Evolutionary conservation across 192 early-diverging fungal species (phyloP).

Genomic region (Coemansia sp.): DNA sequence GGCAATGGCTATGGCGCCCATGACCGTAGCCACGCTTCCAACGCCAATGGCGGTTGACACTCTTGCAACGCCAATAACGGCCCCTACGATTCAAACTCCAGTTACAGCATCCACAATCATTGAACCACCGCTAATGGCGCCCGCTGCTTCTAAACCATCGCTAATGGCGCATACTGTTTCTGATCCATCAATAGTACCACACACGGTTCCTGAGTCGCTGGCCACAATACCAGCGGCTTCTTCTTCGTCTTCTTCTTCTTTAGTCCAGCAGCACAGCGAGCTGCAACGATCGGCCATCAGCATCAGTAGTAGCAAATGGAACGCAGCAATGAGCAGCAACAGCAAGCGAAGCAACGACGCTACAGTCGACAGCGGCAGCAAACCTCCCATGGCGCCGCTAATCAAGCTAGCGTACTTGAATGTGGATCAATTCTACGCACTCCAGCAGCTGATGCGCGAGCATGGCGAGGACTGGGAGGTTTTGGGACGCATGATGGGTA

Average conservation of each 20-base stretch:
- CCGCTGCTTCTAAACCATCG: neutral
- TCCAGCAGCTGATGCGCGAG: slow-evolving; percentile 27
- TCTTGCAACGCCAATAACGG: neutral
- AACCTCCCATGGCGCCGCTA: neutral
- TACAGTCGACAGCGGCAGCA: neutral
- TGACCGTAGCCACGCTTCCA: neutral
- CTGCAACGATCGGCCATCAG: slow-evolving; percentile 4
- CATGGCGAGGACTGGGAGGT: slow-evolving; percentile 44
- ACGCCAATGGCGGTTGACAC: neutral
- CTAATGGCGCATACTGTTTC: too few relatives aligned
- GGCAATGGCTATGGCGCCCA: neutral
- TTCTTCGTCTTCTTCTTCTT: neutral
- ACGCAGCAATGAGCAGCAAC: neutral
- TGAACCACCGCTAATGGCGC: neutral
- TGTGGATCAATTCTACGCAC: slow-evolving; percentile 31
- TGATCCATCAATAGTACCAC: neutral
- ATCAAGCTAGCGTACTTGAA: slow-evolving; percentile 31
- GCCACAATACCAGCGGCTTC: neutral
- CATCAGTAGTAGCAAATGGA: slow-evolving; percentile 10
- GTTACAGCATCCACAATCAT: neutral
- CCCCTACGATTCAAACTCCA: neutral
- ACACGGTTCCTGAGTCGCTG: too few relatives aligned
- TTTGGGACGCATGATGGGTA: slow-evolving; percentile 20
- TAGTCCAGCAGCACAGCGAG: neutral
- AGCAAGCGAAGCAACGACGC: neutral